These are phyloP conservation scores for Astrocystis sublimbata DNA, from an alignment of 495 filamentous ascomycete genomes.

Conservation along the genomic window DNA sequence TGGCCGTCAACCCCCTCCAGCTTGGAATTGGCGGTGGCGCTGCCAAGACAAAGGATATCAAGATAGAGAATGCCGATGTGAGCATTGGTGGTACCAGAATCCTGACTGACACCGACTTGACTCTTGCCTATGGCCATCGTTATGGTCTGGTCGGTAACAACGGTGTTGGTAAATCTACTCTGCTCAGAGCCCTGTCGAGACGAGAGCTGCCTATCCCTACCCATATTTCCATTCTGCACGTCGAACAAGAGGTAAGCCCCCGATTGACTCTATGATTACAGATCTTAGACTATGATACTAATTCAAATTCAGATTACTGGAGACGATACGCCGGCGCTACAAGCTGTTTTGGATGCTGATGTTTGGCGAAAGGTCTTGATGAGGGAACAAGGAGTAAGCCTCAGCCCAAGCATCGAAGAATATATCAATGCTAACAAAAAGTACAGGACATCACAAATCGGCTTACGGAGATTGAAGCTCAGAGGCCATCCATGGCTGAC, in stretches of 20 bases:
- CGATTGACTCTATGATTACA: background rate
- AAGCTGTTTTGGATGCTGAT: slow-evolving; percentile 96
- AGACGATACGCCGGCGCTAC: slow-evolving; percentile 92
- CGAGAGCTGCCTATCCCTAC: slow-evolving; percentile 93
- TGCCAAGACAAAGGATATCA: slow-evolving; percentile 98
- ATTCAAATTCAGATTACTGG: slow-evolving; percentile 69
- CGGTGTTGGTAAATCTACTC: slow-evolving; percentile 98
- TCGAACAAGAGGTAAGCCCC: slow-evolving; percentile 85
- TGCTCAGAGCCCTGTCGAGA: slow-evolving; percentile 86
- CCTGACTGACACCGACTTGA: slow-evolving; percentile 83
- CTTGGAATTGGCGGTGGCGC: slow-evolving; percentile 61
- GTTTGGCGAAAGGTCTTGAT: slow-evolving; percentile 98
- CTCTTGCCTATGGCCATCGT: slow-evolving; percentile 87
- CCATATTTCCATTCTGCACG: slow-evolving; percentile 98
- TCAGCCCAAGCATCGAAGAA: background rate
- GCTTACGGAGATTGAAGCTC: slow-evolving; percentile 75
- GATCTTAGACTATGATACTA: slow-evolving; percentile 18
- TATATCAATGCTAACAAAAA: slow-evolving; percentile 22
- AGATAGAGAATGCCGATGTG: slow-evolving; percentile 93
- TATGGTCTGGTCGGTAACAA: slow-evolving; percentile 99
- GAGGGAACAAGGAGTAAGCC: slow-evolving; percentile 77
- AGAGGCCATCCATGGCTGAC: slow-evolving; percentile 77
- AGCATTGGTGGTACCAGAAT: slow-evolving; percentile 88
- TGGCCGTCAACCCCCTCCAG: slow-evolving; percentile 97
- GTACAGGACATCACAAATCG: slow-evolving; percentile 77